These are phyloP conservation scores for Fraxinus sp. DNA, from an alignment of 305 asterid species.

Conservation along the genomic window DNA sequence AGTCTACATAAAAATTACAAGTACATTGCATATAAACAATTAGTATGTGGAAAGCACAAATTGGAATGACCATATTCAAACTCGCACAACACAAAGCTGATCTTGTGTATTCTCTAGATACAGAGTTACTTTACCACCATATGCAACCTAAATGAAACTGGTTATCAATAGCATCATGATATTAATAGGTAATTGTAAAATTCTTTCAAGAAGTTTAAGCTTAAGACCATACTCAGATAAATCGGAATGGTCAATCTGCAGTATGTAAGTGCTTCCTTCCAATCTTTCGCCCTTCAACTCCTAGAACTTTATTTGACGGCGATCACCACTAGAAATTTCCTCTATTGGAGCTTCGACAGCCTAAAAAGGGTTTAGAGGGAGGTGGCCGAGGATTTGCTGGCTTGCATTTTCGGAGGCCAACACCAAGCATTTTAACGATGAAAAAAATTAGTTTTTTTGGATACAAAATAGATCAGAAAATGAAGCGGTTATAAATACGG, in stretches of 20 bases:
- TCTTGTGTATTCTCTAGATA: background rate
- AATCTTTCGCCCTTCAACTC: slow-evolving; percentile 25
- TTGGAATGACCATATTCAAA: background rate
- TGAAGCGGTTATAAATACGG: no score
- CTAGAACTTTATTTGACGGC: no score
- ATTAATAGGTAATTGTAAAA: background rate
- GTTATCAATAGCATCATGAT: background rate
- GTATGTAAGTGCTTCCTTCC: slow-evolving; percentile 72
- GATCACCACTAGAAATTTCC: no score
- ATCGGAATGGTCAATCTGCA: slow-evolving; percentile 69
- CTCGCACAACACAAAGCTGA: background rate
- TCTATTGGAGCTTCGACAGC: no score
- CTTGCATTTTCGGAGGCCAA: no score
- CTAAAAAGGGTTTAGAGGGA: no score
- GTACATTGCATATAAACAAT: background rate
- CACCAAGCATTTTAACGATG: no score
- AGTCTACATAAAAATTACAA: background rate
- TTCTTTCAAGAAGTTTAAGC: background rate
- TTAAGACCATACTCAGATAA: slow-evolving; percentile 60
- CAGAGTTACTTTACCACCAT: background rate
- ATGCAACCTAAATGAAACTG: background rate
- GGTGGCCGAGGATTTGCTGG: no score
- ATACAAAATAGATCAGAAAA: no score
- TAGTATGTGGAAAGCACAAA: background rate
- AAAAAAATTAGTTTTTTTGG: no score